phyloP scores from a whole-genome alignment of 768 basidiomycete species.

The Peribolospora kevripleyi region DNA sequence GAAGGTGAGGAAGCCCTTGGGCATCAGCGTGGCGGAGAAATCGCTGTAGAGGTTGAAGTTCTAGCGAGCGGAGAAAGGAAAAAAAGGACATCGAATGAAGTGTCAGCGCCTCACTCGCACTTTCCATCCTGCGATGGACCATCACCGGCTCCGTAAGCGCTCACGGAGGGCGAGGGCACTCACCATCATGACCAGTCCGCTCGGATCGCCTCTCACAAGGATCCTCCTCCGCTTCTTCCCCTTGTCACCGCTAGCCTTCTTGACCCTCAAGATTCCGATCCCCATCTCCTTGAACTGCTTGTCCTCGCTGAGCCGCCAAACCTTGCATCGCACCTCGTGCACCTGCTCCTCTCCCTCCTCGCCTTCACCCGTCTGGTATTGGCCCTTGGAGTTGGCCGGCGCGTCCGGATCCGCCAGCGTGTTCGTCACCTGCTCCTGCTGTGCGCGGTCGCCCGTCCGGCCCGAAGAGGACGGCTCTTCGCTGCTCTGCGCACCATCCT shows the following conservation, averaged over 20 bases:
- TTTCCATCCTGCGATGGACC: too few relatives aligned
- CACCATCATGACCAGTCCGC: slow-evolving; percentile 6
- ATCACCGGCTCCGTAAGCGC: too few relatives aligned
- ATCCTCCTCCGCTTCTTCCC: slow-evolving; percentile 5
- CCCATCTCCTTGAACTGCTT: neutral
- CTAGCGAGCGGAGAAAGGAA: neutral
- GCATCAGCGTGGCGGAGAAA: neutral
- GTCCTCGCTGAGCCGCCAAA: neutral
- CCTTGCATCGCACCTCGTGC: slow-evolving; percentile 1
- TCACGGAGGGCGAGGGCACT: neutral
- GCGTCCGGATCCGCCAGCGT: too few relatives aligned
- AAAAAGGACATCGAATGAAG: neutral
- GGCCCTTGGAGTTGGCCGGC: too few relatives aligned
- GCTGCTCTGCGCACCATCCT: too few relatives aligned
- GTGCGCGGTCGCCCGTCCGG: too few relatives aligned
- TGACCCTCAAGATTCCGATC: slow-evolving; percentile 2
- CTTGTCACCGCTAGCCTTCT: slow-evolving; percentile 1
- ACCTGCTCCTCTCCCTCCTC: slow-evolving; percentile 7
- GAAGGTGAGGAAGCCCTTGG: slow-evolving; percentile 5
- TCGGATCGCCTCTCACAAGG: slow-evolving; percentile 7
- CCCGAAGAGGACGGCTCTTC: too few relatives aligned
- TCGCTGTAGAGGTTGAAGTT: slow-evolving; percentile 3
- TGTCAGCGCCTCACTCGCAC: too few relatives aligned
- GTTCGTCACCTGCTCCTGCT: too few relatives aligned
- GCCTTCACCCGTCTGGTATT: slow-evolving; percentile 3